These are phyloP conservation scores for Kluyveromyces marxianus DNA, from an alignment of 1,139 yeast species.

Conservation along the genomic window DNA sequence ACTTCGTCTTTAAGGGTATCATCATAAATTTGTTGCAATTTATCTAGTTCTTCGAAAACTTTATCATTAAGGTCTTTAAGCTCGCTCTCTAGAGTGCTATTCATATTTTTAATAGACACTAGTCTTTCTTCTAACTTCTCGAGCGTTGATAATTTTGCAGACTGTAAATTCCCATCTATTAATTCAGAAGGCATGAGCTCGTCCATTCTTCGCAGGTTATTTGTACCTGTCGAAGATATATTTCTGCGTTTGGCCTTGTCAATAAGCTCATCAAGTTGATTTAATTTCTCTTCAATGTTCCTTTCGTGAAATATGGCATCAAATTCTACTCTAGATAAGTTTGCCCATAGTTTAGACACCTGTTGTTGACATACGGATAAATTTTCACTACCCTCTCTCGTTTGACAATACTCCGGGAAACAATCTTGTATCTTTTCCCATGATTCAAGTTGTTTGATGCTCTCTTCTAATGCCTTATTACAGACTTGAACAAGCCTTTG, in stretches of 20 bases:
- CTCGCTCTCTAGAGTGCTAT: conserved; percentile 22
- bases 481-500: conserved; percentile 49
- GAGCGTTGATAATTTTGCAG: conserved; percentile 26
- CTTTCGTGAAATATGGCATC: conserved; percentile 59
- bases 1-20: not conserved
- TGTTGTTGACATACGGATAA: conserved; percentile 55
- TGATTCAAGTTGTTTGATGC: conserved; percentile 50
- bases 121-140: conserved; percentile 26
- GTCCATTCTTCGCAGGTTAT: conserved; percentile 18
- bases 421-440: conserved; percentile 56
- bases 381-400: conserved; percentile 44
- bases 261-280: conserved; percentile 61
- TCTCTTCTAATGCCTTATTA: conserved; percentile 60
- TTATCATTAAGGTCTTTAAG: conserved; percentile 22
- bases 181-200: conserved; percentile 32
- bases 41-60: conserved; percentile 25
- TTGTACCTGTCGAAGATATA: conserved; percentile 6
- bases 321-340: conserved; percentile 54
- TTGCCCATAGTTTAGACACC: conserved; percentile 53
- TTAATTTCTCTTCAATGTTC: conserved; percentile 46
- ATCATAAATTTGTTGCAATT: conserved; percentile 13
- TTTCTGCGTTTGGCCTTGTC: conserved; percentile 40
- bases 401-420: conserved; percentile 52
- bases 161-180: conserved; percentile 30
- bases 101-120: conserved; percentile 22